Evolutionary conservation across 345 rosid species (phyloP).

Genomic region (Acer campestre): DNA sequence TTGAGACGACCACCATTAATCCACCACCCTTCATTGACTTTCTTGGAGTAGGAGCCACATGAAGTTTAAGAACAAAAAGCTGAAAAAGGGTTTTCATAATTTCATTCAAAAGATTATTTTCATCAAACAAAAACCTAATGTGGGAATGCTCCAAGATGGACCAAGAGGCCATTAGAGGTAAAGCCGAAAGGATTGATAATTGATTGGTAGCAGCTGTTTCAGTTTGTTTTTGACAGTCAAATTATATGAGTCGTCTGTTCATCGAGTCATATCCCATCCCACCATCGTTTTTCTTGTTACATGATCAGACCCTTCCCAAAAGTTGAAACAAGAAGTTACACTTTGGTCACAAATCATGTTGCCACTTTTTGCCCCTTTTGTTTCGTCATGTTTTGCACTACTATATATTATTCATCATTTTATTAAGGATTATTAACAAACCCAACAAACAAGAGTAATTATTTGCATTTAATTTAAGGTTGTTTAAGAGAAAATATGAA

Average conservation of each 20-base stretch:
- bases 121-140: constrained; percentile 24
- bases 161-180: constrained; percentile 33
- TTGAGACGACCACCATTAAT: constrained; percentile 22
- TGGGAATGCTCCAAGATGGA: constrained; percentile 24
- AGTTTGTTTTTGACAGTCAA: not conserved
- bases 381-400: not conserved
- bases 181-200: not conserved
- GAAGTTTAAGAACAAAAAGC: constrained; percentile 24
- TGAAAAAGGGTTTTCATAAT: constrained; percentile 8
- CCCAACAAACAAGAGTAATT: not conserved
- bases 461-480: not conserved
- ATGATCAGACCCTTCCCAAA: not conserved
- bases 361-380: constrained; percentile 1
- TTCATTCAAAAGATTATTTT: not conserved
- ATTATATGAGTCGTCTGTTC: not conserved
- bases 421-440: not conserved
- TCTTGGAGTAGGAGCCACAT: constrained; percentile 79
- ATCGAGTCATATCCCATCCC: constrained; percentile 3
- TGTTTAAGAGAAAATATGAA: not conserved
- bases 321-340: not conserved
- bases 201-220: constrained; percentile 7
- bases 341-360: constrained; percentile 4
- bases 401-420: not conserved
- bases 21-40: constrained; percentile 66
- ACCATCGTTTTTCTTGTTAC: constrained; percentile 3